Conservation (phyloP, 225 moss, liverwort and hornwort species). For the Bryum argenteum region DNA sequence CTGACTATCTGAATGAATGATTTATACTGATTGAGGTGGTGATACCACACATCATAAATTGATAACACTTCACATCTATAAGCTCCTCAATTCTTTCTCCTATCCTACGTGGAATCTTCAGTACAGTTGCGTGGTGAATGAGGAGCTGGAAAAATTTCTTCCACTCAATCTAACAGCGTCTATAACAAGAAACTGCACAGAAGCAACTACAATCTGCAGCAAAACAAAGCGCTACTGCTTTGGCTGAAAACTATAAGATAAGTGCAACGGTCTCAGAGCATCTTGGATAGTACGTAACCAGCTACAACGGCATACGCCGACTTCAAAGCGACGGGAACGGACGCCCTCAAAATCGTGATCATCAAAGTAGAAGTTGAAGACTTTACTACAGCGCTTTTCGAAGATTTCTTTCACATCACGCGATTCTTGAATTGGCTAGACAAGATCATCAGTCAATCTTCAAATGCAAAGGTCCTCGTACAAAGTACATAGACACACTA, state of each 20-base stretch:
- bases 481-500: constrained; percentile 28
- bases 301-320: constrained; percentile 28
- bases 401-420: constrained; percentile 26
- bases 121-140: constrained; percentile 30
- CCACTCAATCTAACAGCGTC: constrained; percentile 22
- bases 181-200: constrained; percentile 25
- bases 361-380: constrained; percentile 30
- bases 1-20: constrained; percentile 22
- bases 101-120: constrained; percentile 20
- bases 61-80: constrained; percentile 19
- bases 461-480: constrained; percentile 32
- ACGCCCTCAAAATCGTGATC: constrained; percentile 29
- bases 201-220: constrained; percentile 34
- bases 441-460: constrained; percentile 38
- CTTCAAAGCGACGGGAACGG: constrained; percentile 25
- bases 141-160: constrained; percentile 24
- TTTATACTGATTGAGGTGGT: constrained; percentile 35
- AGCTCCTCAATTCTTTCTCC: constrained; percentile 9
- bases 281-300: constrained; percentile 25
- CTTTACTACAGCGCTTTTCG: constrained; percentile 25
- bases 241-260: constrained; percentile 23
- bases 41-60: constrained; percentile 26
- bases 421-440: constrained; percentile 25
- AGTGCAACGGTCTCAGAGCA: constrained; percentile 14
- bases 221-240: constrained; percentile 32